A percentile compares a stretch with the other conserved stretches of the same genome.
These are phyloP conservation scores for Solanum sejunctum DNA, from an alignment of 257 asterid genomes.

Conservation along the genomic window DNA sequence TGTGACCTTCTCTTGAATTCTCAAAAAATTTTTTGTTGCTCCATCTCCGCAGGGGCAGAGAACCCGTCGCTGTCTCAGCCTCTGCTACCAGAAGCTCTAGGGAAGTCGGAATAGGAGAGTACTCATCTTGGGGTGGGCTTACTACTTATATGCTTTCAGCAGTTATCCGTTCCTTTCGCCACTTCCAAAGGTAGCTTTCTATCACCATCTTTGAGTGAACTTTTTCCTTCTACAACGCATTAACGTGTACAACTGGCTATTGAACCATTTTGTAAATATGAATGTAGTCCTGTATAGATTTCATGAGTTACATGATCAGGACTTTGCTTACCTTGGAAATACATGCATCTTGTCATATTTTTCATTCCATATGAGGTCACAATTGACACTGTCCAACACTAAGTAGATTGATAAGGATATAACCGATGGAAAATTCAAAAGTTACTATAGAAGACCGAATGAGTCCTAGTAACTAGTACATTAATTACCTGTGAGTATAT, in stretches of 20 bases:
- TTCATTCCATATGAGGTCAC: not conserved
- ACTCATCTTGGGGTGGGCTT: too few relatives aligned
- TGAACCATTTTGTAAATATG: not conserved
- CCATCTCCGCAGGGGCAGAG: too few relatives aligned
- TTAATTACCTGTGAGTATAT: not conserved
- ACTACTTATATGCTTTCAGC: too few relatives aligned
- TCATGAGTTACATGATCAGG: not conserved
- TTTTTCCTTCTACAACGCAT: not conserved
- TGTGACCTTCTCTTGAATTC: too few relatives aligned
- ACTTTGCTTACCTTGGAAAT: not conserved
- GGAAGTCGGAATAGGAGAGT: too few relatives aligned
- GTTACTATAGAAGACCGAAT: not conserved
- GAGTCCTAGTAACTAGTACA: not conserved
- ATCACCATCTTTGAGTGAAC: not conserved
- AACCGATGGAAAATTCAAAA: not conserved
- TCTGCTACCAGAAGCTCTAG: too few relatives aligned
- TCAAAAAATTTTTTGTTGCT: too few relatives aligned
- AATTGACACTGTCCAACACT: not conserved
- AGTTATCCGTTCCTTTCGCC: not conserved
- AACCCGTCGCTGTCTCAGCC: too few relatives aligned
- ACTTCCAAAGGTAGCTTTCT: slow-evolving; percentile 10
- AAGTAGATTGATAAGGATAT: not conserved
- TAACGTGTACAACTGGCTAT: not conserved
- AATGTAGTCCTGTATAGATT: not conserved
- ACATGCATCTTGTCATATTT: not conserved